A percentile compares a stretch with the other conserved stretches of the same genome.
phyloP scores from a whole-genome alignment of 1,139 yeast genomes.

The Debaryomycetaceae sp. region DNA sequence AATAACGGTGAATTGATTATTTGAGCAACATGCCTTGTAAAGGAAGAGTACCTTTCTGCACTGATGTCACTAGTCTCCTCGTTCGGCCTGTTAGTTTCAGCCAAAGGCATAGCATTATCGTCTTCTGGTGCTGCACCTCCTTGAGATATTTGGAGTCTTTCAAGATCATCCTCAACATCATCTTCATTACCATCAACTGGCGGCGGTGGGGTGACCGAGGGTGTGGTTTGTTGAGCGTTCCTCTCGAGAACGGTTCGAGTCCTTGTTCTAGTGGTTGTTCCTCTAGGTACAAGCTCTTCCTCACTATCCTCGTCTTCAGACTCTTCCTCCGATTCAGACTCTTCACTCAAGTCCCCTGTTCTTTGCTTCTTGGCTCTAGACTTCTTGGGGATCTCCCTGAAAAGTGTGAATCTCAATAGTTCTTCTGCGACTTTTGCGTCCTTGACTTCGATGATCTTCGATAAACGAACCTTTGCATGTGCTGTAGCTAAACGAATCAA shows the following conservation, averaged over 20 bases:
- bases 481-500: conserved; percentile 94
- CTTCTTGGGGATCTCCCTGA: conserved; percentile 63
- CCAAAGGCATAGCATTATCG: conserved; percentile 6
- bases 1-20: conserved; percentile 46
- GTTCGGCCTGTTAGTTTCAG: conserved; percentile 21
- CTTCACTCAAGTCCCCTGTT: conserved; percentile 11
- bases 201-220: conserved; percentile 9
- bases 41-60: conserved; percentile 43
- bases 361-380: conserved; percentile 31
- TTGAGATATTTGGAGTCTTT: conserved; percentile 19
- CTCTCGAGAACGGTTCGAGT: conserved; percentile 10
- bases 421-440: conserved; percentile 91
- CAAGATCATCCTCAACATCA: conserved; percentile 22
- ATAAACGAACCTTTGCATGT: conserved; percentile 90
- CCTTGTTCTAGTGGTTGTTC: conserved; percentile 17
- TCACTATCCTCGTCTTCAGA: conserved; percentile 16
- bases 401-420: conserved; percentile 77
- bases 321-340: conserved; percentile 15
- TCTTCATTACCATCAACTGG: conserved; percentile 13
- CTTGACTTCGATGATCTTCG: conserved; percentile 64
- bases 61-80: conserved; percentile 32
- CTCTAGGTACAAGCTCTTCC: conserved; percentile 18
- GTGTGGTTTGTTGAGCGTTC: conserved; percentile 9
- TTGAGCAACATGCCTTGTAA: conserved; percentile 45
- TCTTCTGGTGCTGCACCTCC: background rate